Evolutionary conservation across 148 eudicot species (phyloP), one percentile per base, ranked within the genome.

Genomic region (Spergularia bocconei): DNA sequence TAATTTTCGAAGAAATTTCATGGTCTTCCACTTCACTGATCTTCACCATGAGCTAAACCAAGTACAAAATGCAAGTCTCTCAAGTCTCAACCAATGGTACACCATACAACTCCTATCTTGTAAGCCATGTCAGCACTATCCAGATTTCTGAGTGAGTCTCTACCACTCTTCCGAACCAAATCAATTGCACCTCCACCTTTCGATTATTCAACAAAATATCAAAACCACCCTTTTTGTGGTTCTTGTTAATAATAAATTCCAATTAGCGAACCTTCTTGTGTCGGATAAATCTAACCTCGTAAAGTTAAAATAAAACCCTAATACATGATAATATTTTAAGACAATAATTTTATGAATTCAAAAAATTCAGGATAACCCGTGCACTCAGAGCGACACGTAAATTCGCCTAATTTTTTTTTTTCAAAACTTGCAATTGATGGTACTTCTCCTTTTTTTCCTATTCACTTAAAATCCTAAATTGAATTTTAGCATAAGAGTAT

Each of bases 81-180:
- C 57, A 69, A 60, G 7, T 63, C 33, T 53, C 57, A 69, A 60
- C 70, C 66, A 66, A 80, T 57, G 25, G 65, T 58, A 68, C 65
- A 82, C 86, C 88, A 78, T 80, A 83, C 59, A 79, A 74, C 70
- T 68, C 78, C 83, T 79, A 86, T 81, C 88, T 79, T 29, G 53
- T 61, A 11, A 48, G 77, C 82, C 88, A 86, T 62, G 78, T 83
- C 83, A 83, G 83, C 86, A 57, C 73, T 83, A 83, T 79, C 84
- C 53, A 62, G 77, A 79, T 82, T 56, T 75, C 67, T 63, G 80
- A 58, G 76, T 83, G 86, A 80, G 58, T 73, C 54, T 78, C 67
- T 58, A 21, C 3, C 61, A 54, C 53, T 75, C 75, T 21, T 69
- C 29, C 11, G 39, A 14, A 11, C 60, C 60, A 60, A 57, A 20